Evolutionary conservation across 192 early-diverging fungal genomes (phyloP), one percentile per base, ranked within the genome.

Genomic region (Coemansia javaensis): DNA sequence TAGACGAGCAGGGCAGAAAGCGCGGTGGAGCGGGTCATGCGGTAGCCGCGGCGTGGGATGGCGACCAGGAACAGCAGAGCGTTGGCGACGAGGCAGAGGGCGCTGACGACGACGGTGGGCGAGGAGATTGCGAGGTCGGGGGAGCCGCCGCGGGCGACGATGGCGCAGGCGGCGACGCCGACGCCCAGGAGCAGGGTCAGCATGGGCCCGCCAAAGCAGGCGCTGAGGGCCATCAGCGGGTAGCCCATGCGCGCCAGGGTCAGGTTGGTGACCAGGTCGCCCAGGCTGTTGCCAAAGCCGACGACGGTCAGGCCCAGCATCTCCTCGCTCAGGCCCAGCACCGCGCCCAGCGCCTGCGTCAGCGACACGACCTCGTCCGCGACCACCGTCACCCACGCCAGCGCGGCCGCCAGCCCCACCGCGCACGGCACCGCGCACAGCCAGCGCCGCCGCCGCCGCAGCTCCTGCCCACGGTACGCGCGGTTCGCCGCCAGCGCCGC

Each of bases 161-260:
- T 67, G 37, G 78, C 79, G 17, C 78, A 79, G 7, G 81, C 87
- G 36, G 88, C 82, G 24, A 92, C 72, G 27, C 91, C 91, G 8
- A 94, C 75, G 15, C 91, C 91, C 12, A 94, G 80, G 44, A 94
- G 62, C 31, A 94, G 78, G 46, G 90, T 94, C 23, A 98, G 63
- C 81, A 98, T 85, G 14, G 95, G 95, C 12, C 86, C 80, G 21
- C 92, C 93, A 71, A 90, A 95, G 44, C 93, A 96, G 0, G 95
- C 95, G 18, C 87, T 87, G 33, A 98, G 81, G 1, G 93, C 95
- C 93, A 98, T 98, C 46, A 85, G 79, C 15, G 93, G 90, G 53
- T 80, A 93, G 2, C 93, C 93, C 86, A 90, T 86, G 47, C 77
- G 79, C 3, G 95, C 91, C 44, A 98, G 88, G 17, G 86, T 88